Conservation (phyloP, 1,284 basidiomycete genomes). For the Volvariella volvacea region DNA sequence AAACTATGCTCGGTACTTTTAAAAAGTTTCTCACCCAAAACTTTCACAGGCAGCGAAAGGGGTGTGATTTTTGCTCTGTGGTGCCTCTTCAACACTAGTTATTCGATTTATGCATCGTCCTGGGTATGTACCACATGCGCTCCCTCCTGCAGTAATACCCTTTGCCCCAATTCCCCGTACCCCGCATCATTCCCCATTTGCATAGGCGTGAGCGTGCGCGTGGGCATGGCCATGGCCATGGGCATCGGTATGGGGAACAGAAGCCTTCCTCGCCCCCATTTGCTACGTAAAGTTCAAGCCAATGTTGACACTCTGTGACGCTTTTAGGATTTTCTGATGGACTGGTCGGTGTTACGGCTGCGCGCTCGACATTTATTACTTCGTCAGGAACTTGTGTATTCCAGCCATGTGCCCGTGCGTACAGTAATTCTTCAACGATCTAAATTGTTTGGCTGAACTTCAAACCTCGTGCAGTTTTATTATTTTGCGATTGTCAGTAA, state of each 20-base stretch:
- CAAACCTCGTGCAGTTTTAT: conserved; percentile 57
- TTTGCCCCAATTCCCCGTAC: not conserved
- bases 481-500: conserved; percentile 68
- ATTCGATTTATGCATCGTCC: conserved; percentile 63
- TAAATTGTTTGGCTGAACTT: too few relatives aligned
- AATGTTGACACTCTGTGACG: too few relatives aligned
- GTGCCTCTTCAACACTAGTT: conserved; percentile 56
- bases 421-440: too few relatives aligned
- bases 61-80: conserved; percentile 55
- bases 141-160: not conserved
- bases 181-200: not conserved
- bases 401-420: conserved; percentile 51
- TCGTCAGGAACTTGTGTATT: conserved; percentile 71
- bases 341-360: conserved; percentile 73
- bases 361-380: conserved; percentile 59
- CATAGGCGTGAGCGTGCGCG: too few relatives aligned
- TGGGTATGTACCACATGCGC: conserved; percentile 54
- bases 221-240: too few relatives aligned
- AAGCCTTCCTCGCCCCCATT: too few relatives aligned
- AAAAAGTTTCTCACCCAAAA: too few relatives aligned
- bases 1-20: too few relatives aligned
- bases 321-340: conserved; percentile 70
- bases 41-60: conserved; percentile 20
- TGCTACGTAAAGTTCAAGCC: too few relatives aligned
- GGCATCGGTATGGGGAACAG: too few relatives aligned